Evolutionary conservation across 495 filamentous ascomycete species (phyloP).

Genomic region (Aspergillus homomorphus): DNA sequence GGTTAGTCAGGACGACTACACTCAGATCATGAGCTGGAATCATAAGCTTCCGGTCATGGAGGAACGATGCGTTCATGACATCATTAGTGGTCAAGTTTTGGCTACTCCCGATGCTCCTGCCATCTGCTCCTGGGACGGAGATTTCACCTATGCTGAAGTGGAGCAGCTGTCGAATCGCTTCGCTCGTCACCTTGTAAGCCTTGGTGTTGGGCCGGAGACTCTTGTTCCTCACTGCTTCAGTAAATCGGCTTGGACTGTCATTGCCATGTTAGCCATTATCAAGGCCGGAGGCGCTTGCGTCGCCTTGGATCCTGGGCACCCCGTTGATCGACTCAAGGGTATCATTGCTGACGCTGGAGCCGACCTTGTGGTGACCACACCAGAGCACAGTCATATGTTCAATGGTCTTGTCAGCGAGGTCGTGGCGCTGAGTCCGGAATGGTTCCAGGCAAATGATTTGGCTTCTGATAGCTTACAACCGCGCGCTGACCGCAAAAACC

Average conservation of each 20-base stretch:
- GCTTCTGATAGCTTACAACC: no score
- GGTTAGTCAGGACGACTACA: no score
- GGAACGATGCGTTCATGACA: slow-evolving; percentile 7
- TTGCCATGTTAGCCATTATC: slow-evolving; percentile 53
- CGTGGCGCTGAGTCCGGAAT: not conserved
- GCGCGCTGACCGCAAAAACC: not conserved
- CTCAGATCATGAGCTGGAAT: no score
- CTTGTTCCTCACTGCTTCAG: slow-evolving; percentile 56
- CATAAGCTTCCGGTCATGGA: no score
- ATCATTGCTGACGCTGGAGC: slow-evolving; percentile 50
- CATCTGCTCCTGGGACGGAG: slow-evolving; percentile 49
- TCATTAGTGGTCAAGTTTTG: slow-evolving; percentile 6
- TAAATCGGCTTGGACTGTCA: slow-evolving; percentile 53
- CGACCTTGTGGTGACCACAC: slow-evolving; percentile 28
- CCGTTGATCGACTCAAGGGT: slow-evolving; percentile 49
- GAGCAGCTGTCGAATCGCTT: slow-evolving; percentile 35
- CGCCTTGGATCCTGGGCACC: slow-evolving; percentile 54
- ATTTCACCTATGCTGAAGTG: slow-evolving; percentile 47
- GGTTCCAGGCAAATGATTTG: not conserved
- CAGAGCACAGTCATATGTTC: no score
- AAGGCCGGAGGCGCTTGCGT: slow-evolving; percentile 61
- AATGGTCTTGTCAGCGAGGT: no score
- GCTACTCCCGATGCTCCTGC: slow-evolving; percentile 1
- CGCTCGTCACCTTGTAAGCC: slow-evolving; percentile 31
- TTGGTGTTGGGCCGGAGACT: slow-evolving; percentile 43